A percentile compares a stretch with the other conserved stretches of the same genome.
Conservation (phyloP, 1,284 basidiomycete species). For the Moesziomyces sp. region DNA sequence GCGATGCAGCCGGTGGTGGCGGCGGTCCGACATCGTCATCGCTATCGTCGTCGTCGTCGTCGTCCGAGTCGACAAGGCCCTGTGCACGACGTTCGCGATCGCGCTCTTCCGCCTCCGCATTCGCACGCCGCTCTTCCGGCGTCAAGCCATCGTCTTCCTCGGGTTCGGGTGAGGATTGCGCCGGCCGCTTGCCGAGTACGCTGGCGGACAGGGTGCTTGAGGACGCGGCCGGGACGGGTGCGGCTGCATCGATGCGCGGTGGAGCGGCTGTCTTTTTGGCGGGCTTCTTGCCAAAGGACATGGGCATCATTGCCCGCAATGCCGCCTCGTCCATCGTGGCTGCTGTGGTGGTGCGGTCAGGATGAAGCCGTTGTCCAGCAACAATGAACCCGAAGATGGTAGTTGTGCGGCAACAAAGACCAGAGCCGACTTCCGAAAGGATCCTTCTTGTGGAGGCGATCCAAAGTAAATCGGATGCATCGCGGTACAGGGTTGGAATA, state of each 20-base stretch:
- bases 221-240: neutral
- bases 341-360: neutral
- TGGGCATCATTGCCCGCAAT: constrained; percentile 63
- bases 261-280: neutral
- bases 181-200: constrained; percentile 17
- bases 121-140: constrained; percentile 50
- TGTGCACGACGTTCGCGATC: constrained; percentile 19
- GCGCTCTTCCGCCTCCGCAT: constrained; percentile 12
- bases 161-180: neutral
- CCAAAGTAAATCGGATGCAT: no score
- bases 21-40: constrained; percentile 31
- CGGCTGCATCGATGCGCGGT: neutral
- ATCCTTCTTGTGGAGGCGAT: neutral
- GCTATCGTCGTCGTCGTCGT: constrained; percentile 13
- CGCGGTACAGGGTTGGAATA: no score
- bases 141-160: constrained; percentile 56
- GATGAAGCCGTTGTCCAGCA: neutral
- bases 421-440: neutral
- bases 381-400: no score
- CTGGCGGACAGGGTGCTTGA: neutral
- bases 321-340: constrained; percentile 63
- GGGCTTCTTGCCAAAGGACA: constrained; percentile 52
- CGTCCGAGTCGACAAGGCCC: constrained; percentile 19
- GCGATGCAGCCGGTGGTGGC: constrained; percentile 6
- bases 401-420: neutral